A percentile compares a stretch with the other conserved stretches of the same genome.
Evolutionary conservation across 208 protist genomes (phyloP).

Genomic region (Wallacemonas sp.): DNA sequence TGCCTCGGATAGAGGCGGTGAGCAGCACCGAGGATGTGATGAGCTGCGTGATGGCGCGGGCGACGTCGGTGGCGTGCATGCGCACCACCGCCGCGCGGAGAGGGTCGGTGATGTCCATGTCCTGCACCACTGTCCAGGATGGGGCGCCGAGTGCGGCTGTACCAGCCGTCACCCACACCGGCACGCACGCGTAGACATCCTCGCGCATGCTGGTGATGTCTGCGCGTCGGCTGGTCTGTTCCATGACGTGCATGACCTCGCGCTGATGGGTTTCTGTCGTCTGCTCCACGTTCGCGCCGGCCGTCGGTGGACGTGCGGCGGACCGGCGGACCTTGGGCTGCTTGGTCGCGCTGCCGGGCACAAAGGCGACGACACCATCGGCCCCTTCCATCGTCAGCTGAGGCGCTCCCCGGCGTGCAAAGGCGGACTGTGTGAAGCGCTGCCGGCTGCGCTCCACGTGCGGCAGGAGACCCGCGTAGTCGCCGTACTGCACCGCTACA

Average conservation of each 20-base stretch:
- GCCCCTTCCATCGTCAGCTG: background rate
- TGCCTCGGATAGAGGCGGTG: constrained; percentile 27
- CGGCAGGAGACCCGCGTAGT: constrained; percentile 19
- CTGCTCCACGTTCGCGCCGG: background rate
- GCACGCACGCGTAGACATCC: constrained; percentile 2
- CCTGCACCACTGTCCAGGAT: constrained; percentile 1
- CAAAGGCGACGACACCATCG: constrained; percentile 9
- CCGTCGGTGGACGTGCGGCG: background rate
- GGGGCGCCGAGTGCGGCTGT: background rate
- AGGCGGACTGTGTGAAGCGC: constrained; percentile 7
- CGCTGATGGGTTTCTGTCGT: background rate
- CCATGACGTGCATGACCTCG: constrained; percentile 14
- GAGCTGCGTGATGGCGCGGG: constrained; percentile 35
- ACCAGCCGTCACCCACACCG: constrained; percentile 1
- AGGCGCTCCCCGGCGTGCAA: background rate
- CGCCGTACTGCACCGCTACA: constrained; percentile 24
- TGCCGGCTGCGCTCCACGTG: constrained; percentile 1
- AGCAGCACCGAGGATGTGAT: constrained; percentile 32
- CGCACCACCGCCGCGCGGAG: constrained; percentile 33
- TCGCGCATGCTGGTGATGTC: background rate
- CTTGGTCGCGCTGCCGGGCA: constrained; percentile 1
- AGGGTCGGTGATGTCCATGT: constrained; percentile 33
- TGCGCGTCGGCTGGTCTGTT: constrained; percentile 16
- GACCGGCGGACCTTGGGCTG: background rate
- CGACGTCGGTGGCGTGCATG: constrained; percentile 28